Evolutionary conservation across 306 rosid genomes (phyloP), one percentile per base, ranked within the genome.

Genomic region (Quercus engelmannii): DNA sequence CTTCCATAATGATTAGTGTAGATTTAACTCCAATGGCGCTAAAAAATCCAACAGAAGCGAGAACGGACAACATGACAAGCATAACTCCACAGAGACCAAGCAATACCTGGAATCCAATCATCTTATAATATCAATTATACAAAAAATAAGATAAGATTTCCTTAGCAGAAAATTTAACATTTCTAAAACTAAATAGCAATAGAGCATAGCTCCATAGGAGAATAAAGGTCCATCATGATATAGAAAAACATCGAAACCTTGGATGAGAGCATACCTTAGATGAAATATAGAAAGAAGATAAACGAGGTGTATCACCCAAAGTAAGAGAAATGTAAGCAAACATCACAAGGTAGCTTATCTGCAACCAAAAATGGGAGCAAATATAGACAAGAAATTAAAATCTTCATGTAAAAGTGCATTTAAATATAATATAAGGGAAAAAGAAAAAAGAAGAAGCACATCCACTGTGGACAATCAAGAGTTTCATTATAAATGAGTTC

Each of bases 271-370:
- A 49, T 87, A 95, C 99, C 99, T 95, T 95, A 26, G 99, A 95
- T 23, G 98, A 91, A 83, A 93, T 86, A 77, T 85, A 95, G 86
- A 95, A 95, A 77, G 92, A 87, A 71, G 92, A 82, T 68, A 72
- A 59, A 25, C 76, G 88, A 46, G 93, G 97, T 43, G 90, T 88
- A 82, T 95, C 97, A 46, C 99, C 99, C 87, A 95, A 82, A 81
- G 99, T 88, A 86, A 95, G 96, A 84, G 99, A 95, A 75, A 95
- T 93, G 80, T 95, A 95, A 55, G 97, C 98, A 78, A 93, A 95
- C 98, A 95, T 95, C 85, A 95, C 99, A 55, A 95, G 91, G 79
- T 95, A 95, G 91, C 99, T 95, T 85, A 95, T 88, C 99, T 95
- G 93, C 94, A 89, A 79, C 33, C 74, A 74, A 78, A 79, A 69